Evolutionary conservation across 306 rosid genomes (phyloP).

Genomic region (Senna tora): DNA sequence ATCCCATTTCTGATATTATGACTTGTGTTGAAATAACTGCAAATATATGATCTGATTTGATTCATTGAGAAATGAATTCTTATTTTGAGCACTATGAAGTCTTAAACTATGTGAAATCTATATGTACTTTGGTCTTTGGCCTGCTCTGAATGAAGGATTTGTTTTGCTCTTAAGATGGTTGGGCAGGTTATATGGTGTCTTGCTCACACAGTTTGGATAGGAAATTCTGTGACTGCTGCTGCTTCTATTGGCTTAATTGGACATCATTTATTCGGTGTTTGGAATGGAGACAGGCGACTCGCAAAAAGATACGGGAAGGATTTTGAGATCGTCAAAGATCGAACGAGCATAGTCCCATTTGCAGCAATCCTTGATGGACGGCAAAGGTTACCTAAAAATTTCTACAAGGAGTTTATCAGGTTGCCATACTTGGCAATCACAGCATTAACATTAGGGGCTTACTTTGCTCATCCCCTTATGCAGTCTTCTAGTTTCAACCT

Average conservation of each 20-base stretch:
- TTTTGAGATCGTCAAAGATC: slow-evolving; percentile 64
- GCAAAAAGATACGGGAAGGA: slow-evolving; percentile 64
- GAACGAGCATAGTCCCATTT: slow-evolving; percentile 83
- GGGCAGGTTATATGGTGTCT: slow-evolving; percentile 97
- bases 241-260: slow-evolving; percentile 86
- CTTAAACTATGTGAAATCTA: background rate
- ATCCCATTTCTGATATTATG: background rate
- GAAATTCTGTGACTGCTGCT: slow-evolving; percentile 82
- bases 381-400: slow-evolving; percentile 79
- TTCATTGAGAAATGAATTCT: background rate
- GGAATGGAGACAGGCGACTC: slow-evolving; percentile 92
- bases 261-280: slow-evolving; percentile 90
- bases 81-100: slow-evolving; percentile 8
- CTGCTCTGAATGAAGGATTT: slow-evolving; percentile 23
- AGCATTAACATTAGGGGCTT: slow-evolving; percentile 79
- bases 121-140: background rate
- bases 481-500: slow-evolving; percentile 79
- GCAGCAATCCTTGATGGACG: slow-evolving; percentile 92
- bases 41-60: background rate
- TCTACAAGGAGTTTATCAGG: slow-evolving; percentile 85
- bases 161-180: slow-evolving; percentile 62
- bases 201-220: slow-evolving; percentile 93
- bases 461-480: slow-evolving; percentile 92
- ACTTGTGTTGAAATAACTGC: background rate
- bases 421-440: slow-evolving; percentile 81